Base-by-base conservation (phyloP, 805 yeast species). In the Lipomyces spencermartinsiae region DNA sequence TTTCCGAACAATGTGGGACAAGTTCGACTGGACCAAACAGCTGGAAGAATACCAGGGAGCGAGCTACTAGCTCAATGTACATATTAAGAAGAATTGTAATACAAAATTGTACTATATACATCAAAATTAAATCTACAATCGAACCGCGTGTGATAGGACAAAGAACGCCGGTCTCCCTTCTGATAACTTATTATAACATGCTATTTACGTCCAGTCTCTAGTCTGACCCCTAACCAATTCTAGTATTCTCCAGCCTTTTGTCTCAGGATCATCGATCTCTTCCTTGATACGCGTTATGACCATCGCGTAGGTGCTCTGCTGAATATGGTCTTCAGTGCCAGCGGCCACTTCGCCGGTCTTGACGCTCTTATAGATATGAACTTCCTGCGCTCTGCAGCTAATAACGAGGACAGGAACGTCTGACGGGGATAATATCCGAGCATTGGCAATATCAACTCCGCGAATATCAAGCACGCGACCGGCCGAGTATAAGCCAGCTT, bases 191-290 rank as follows among this genome's bases (percentile, higher is more conserved):
- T 14, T 22, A 29, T 14, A 16, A 58, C 10, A 22, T 35, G 63
- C 22, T 25, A 33, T 64, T 75, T 78, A 86, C 55, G 88, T 86
- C 86, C 90, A 93, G 68, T 88, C 90, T 82, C 97, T 88, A 53
- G 97, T 89, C 59, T 92, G 94, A 73, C 97, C 97, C 76, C 97
- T 88, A 62, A 92, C 97, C 78, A 94, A 91, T 81, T 94, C 98
- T 76, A 94, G 79, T 65, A 95, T 87, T 82, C 91, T 92, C 99
- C 99, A 95, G 43, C 99, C 99, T 76, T 92, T 97, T 31, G 99
- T 95, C 76, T 89, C 93, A 63, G 86, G 85, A 78, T 95, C 91
- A 71, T 89, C 97, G 76, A 95, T 87, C 69, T 93, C 93, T 79
- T 93, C 99, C 2, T 97, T 93, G 62, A 91, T 83, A 79, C 99